Evolutionary conservation across 2,329 filamentous ascomycete species (phyloP), one percentile per base, ranked within the genome.

Genomic region (Aspergillus ochraceus): DNA sequence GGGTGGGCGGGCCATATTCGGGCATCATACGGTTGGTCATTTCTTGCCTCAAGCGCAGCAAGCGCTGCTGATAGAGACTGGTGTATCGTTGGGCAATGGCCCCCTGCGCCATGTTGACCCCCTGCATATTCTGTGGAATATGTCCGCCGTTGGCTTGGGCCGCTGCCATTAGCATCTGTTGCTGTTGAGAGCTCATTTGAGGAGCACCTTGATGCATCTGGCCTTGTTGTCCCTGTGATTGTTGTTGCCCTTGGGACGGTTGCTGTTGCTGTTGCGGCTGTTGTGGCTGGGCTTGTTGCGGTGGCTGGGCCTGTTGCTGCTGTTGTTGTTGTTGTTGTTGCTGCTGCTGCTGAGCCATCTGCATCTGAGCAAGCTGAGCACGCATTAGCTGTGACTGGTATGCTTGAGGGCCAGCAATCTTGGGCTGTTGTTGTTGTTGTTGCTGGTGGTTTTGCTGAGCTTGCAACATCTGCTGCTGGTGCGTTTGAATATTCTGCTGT

Each of bases 401-500:
- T 14, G 74, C 70, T 53, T 77, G 74, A 49, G 71, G 71, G 22
- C 63, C 69, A 14, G 64, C 61, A 36, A 71, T 68, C 53, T 70
- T 69, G 49, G 69, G 67, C 32, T 68, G 64, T 46, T 71, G 70
- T 29, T 70, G 70, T 46, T 71, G 70, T 29, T 70, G 70, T 22
- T 72, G 72, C 32, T 74, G 68, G 32, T 73, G 69, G 30, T 73
- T 70, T 50, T 71, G 69, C 51, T 76, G 75, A 26, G 72, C 68
- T 53, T 78, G 75, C 51, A 77, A 65, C 52, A 75, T 70, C 50
- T 77, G 74, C 20, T 77, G 74, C 36, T 77, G 76, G 66, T 79
- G 71, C 56, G 71, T 74, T 63, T 75, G 79, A 36, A 76, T 80
- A 32, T 78, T 79, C 54, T 81, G 80, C 59, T 80, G 79, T 26